Conservation (phyloP, 2,329 filamentous ascomycete species). For the Fusarium armeniacum region DNA sequence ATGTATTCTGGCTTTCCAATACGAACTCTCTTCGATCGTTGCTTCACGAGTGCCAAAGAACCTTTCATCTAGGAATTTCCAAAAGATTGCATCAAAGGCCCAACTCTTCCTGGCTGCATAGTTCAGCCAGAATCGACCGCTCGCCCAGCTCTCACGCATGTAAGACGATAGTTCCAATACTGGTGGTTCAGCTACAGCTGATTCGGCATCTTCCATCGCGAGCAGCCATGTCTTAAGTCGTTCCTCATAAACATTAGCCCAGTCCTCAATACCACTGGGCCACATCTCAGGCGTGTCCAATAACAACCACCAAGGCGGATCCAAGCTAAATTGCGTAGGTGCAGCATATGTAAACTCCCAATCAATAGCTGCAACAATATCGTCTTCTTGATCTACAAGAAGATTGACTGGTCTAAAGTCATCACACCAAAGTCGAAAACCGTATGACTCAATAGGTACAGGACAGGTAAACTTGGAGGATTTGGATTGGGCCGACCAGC, state of each 20-base stretch:
- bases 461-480: background rate
- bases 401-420: background rate
- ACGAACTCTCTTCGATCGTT: fast-evolving
- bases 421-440: background rate
- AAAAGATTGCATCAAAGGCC: background rate
- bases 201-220: background rate
- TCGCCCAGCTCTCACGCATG: background rate
- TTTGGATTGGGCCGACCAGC: background rate
- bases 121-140: background rate
- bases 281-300: background rate
- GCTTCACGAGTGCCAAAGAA: background rate
- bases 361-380: background rate
- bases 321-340: background rate
- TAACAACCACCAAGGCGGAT: background rate
- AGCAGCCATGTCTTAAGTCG: background rate
- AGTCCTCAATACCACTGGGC: fast-evolving
- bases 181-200: fast-evolving
- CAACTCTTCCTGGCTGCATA: background rate
- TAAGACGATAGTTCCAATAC: background rate
- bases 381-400: background rate
- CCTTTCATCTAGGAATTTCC: background rate
- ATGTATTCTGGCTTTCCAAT: background rate
- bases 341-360: background rate
- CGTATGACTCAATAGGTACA: background rate
- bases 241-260: fast-evolving